Conservation (phyloP, 2,329 filamentous ascomycete species). For the Nigrospora sphaerica region DNA sequence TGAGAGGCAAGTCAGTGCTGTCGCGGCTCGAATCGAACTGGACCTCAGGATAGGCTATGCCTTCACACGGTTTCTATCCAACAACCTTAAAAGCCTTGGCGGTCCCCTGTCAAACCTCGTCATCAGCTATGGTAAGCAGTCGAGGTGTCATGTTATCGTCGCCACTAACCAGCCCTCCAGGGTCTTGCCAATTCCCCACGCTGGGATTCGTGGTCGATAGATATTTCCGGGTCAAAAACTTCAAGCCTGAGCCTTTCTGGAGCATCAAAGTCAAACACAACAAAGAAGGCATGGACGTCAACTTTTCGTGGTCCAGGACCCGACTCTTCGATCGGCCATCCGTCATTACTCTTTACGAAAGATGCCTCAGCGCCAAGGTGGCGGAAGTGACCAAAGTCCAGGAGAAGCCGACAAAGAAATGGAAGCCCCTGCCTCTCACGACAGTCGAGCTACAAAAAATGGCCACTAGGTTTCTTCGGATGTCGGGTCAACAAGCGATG, state of each 20-base stretch:
- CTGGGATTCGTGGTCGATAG: constrained; percentile 95
- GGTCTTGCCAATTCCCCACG: constrained; percentile 93
- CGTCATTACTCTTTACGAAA: constrained; percentile 76
- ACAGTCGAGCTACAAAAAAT: constrained; percentile 97
- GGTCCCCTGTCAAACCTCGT: constrained; percentile 56
- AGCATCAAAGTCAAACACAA: constrained; percentile 76
- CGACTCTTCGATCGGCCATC: constrained; percentile 83
- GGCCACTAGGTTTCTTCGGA: constrained; percentile 79
- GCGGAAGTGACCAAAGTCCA: constrained; percentile 80
- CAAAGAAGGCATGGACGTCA: constrained; percentile 70
- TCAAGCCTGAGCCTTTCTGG: constrained; percentile 91
- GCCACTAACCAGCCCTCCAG: constrained; percentile 31
- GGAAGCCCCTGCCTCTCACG: constrained; percentile 86
- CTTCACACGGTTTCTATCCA: constrained; percentile 83
- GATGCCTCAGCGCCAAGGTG: constrained; percentile 67
- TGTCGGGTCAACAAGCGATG: constrained; percentile 91
- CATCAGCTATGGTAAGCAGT: constrained; percentile 69
- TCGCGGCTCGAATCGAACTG: constrained; percentile 82
- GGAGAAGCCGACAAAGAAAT: constrained; percentile 88
- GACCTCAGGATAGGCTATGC: constrained; percentile 88
- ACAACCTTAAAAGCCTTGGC: constrained; percentile 67
- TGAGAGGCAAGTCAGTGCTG: constrained; percentile 78
- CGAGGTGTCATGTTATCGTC: constrained; percentile 4
- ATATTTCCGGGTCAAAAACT: constrained; percentile 90
- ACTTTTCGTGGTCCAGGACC: constrained; percentile 75